Percentiles rank a stretch among this genome's conserved stretches.
These are phyloP conservation scores for Trametes cubensis DNA, from an alignment of 768 basidiomycete genomes.

Conservation along the genomic window DNA sequence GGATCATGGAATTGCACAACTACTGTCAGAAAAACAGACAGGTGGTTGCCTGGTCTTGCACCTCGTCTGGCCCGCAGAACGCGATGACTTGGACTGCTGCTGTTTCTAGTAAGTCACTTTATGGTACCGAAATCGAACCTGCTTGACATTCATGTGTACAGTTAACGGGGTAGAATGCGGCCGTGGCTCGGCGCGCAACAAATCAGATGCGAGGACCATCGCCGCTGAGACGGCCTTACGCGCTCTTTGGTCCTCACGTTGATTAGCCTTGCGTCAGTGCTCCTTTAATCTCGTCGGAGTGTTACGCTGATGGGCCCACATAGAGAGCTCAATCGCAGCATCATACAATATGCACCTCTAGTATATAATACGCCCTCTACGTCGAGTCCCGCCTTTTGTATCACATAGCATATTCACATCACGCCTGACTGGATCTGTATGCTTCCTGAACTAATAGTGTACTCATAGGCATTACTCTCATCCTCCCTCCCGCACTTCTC, in stretches of 20 bases:
- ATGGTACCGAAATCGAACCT: neutral
- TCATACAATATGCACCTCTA: neutral
- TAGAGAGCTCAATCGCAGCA: too few species aligned
- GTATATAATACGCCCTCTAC: neutral
- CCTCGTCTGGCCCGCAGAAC: neutral
- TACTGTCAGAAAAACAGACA: neutral
- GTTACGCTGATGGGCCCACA: too few species aligned
- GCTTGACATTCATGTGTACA: neutral
- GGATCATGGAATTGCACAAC: neutral
- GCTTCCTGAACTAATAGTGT: neutral
- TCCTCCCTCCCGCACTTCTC: neutral
- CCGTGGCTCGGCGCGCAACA: neutral
- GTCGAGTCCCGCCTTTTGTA: neutral
- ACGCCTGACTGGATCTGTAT: slow-evolving; percentile 2
- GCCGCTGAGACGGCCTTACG: neutral
- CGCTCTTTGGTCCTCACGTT: neutral
- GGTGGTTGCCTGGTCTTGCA: neutral
- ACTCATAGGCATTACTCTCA: neutral
- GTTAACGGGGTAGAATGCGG: neutral
- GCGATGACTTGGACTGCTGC: neutral
- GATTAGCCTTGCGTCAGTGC: neutral
- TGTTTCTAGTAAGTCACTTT: neutral
- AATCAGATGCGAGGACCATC: neutral
- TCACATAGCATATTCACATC: neutral
- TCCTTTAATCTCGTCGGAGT: neutral